Evolutionary conservation across 768 basidiomycete species (phyloP).

Genomic region (Collybia nuda): DNA sequence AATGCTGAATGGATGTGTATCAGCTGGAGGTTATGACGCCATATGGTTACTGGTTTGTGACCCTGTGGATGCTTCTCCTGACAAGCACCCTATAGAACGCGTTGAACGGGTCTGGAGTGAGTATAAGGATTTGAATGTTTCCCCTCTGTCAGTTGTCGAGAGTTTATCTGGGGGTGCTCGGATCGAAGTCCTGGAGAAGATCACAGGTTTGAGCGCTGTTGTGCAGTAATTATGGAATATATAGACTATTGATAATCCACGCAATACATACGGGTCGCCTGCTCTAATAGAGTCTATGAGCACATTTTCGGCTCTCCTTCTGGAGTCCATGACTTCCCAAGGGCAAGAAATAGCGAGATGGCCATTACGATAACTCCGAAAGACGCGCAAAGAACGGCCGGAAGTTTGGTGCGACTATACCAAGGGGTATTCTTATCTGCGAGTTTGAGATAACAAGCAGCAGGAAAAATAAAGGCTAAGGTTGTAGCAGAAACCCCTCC

Average conservation of each 20-base stretch:
- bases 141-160: constrained; percentile 71
- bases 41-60: constrained; percentile 90
- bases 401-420: constrained; percentile 71
- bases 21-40: constrained; percentile 97
- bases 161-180: constrained; percentile 66
- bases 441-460: constrained; percentile 83
- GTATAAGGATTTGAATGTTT: constrained; percentile 63
- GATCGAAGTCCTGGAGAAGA: constrained; percentile 56
- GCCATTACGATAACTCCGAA: constrained; percentile 81
- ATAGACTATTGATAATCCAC: constrained; percentile 16
- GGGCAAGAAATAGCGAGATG: constrained; percentile 73
- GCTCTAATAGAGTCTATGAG: constrained; percentile 33
- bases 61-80: constrained; percentile 41
- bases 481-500: constrained; percentile 95
- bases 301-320: constrained; percentile 76
- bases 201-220: constrained; percentile 53
- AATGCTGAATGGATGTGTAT: neutral
- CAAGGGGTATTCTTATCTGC: constrained; percentile 55
- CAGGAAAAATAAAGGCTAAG: constrained; percentile 90
- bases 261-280: constrained; percentile 6
- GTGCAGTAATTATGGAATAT: constrained; percentile 22
- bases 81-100: constrained; percentile 51
- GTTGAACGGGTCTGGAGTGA: constrained; percentile 70
- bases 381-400: constrained; percentile 65
- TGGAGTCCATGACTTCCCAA: constrained; percentile 76